Evolutionary conservation across 1,284 basidiomycete genomes (phyloP).

Genomic region (Malassezia furfur): DNA sequence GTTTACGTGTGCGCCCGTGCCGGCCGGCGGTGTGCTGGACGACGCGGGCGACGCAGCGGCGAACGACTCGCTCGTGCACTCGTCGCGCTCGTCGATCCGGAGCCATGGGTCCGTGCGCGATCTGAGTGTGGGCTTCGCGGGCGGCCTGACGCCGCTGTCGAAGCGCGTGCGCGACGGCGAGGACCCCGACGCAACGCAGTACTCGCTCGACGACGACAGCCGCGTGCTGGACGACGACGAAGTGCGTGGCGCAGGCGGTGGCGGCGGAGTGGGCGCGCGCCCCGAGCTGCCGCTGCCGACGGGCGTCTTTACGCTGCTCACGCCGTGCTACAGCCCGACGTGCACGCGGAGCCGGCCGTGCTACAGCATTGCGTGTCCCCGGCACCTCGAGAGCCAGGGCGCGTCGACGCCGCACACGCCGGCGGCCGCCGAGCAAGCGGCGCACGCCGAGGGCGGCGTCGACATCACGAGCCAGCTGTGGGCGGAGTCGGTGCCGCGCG

Average conservation of each 20-base stretch:
- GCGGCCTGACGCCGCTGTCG: conserved; percentile 19
- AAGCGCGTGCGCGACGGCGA: conserved; percentile 50
- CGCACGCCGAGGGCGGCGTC: conserved; percentile 63
- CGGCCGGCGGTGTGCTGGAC: neutral
- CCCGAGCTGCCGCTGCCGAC: conserved; percentile 54
- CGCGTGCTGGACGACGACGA: neutral
- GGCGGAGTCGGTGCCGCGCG: conserved; percentile 91
- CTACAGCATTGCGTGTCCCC: conserved; percentile 92
- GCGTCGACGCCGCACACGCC: conserved; percentile 77
- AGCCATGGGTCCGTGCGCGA: neutral
- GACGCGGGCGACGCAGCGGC: neutral
- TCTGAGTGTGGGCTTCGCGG: neutral
- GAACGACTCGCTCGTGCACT: neutral
- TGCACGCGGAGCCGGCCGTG: conserved; percentile 85
- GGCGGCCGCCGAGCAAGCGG: conserved; percentile 56
- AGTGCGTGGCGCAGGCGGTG: neutral
- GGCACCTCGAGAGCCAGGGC: conserved; percentile 85
- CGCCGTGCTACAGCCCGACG: conserved; percentile 96
- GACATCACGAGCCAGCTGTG: conserved; percentile 71
- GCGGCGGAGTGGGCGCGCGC: neutral
- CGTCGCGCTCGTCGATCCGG: neutral
- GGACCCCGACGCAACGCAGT: neutral
- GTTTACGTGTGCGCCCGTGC: conserved; percentile 53
- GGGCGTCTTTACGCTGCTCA: conserved; percentile 91
- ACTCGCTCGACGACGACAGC: neutral